Evolutionary conservation across 2,329 filamentous ascomycete genomes (phyloP).

Genomic region (Zymoseptoria crescenta): DNA sequence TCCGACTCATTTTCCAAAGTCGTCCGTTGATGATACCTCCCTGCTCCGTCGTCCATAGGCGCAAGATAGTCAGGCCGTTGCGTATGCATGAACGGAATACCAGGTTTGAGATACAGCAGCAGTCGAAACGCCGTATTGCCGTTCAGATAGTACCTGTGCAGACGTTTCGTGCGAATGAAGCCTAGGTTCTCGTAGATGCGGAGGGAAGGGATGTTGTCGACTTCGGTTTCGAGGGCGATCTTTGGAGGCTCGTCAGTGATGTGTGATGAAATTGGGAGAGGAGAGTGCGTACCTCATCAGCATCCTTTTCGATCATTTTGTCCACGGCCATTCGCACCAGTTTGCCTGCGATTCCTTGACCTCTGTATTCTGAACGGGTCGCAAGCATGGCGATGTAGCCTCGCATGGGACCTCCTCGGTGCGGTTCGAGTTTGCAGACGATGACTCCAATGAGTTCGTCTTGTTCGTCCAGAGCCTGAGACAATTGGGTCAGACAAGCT

Average conservation of each 20-base stretch:
- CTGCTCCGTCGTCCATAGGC: slow-evolving; percentile 10
- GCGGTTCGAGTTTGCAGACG: slow-evolving; percentile 86
- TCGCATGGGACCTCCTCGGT: slow-evolving; percentile 75
- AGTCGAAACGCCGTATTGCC: slow-evolving; percentile 90
- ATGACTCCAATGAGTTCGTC: slow-evolving; percentile 76
- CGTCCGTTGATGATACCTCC: slow-evolving; percentile 2
- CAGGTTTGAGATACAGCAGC: slow-evolving; percentile 67
- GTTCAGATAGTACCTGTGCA: slow-evolving; percentile 94
- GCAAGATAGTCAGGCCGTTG: slow-evolving; percentile 24
- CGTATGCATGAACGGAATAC: slow-evolving; percentile 38
- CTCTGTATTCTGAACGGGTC: slow-evolving; percentile 71
- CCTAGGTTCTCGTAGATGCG: slow-evolving; percentile 88
- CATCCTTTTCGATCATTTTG: slow-evolving; percentile 73
- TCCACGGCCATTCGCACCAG: slow-evolving; percentile 88
- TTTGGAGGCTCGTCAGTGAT: slow-evolving; percentile 28
- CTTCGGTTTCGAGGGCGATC: slow-evolving; percentile 92
- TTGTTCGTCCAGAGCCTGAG: slow-evolving; percentile 47
- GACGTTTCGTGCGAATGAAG: slow-evolving; percentile 82
- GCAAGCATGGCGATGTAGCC: slow-evolving; percentile 99
- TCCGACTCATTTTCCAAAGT: slow-evolving; percentile 6
- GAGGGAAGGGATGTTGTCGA: slow-evolving; percentile 82
- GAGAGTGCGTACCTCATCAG: slow-evolving; percentile 59
- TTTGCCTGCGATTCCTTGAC: slow-evolving; percentile 74
- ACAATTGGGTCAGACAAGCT: not conserved
- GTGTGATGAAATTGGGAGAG: not conserved